Evolutionary conservation across 2,329 filamentous ascomycete genomes (phyloP).

Genomic region (Colletotrichum cuscutae): DNA sequence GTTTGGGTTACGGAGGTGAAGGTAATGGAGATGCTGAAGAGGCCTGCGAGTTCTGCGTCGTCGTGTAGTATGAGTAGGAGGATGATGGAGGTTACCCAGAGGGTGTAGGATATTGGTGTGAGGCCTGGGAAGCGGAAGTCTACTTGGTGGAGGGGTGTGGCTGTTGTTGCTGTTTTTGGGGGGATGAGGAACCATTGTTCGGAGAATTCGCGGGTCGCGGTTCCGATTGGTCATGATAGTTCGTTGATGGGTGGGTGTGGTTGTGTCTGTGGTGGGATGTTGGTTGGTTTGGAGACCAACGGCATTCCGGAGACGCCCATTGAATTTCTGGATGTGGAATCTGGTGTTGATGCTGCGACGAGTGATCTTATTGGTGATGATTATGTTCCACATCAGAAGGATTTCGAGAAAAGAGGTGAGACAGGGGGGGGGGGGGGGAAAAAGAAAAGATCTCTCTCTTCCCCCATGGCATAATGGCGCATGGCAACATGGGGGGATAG

Average conservation of each 20-base stretch:
- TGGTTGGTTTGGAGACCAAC: background rate
- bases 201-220: constrained; percentile 45
- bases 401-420: background rate
- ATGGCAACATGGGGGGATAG: background rate
- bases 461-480: background rate
- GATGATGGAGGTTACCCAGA: constrained; percentile 50
- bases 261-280: background rate
- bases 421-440: background rate
- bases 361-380: background rate
- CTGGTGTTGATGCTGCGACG: background rate
- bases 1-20: constrained; percentile 42
- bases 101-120: constrained; percentile 46
- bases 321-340: fast-evolving
- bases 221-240: background rate
- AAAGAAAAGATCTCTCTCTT: background rate
- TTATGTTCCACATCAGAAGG: background rate
- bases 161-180: constrained; percentile 49
- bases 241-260: background rate
- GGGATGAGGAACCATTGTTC: constrained; percentile 50
- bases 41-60: constrained; percentile 48
- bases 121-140: constrained; percentile 53
- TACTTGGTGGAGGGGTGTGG: constrained; percentile 47
- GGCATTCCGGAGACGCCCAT: constrained; percentile 4
- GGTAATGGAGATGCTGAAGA: constrained; percentile 49
- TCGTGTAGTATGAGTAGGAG: constrained; percentile 42